Evolutionary conservation across 768 basidiomycete species (phyloP), one percentile per base, ranked within the genome.

Genomic region (Neoboletus magnificus): DNA sequence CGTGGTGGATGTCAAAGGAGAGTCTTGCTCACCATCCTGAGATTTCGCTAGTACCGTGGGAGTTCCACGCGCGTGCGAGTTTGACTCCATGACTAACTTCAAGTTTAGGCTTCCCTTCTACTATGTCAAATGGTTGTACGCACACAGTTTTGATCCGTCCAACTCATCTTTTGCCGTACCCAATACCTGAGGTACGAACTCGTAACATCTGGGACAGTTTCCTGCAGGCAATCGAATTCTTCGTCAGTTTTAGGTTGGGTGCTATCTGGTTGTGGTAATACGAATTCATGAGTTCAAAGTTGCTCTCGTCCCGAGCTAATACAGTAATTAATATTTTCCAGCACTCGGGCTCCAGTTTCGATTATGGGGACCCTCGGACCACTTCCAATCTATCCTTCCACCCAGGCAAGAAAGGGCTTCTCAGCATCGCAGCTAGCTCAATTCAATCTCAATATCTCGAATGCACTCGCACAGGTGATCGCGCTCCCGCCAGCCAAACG

Each of bases 361-460:
- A 10, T 55, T 37, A 72, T 77, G 70, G 54, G 59, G 11, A 64
- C 73, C 4, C 41, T 72, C 9, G 55, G 61, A 44, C 68, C 70
- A n/a, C 73, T 84, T 36, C 82, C 86, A 2, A 61, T 68, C 12
- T 87, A 84, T 65, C 86, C 86, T 9, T 81, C 84, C 4, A 68
- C 71, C 12, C 67, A 74, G 11, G 70, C 78, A 1, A 74, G 81
- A 42, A 80, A 79, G 43, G 63, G 75, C 0, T 68, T 87, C 2
- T 74, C 84, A 0, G 74, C 83, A 3, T 80, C 82, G 1, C 83
- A 86, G 54, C 66, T 80, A 0, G 75, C 77, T 0, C 73, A 69
- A 1, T 69, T 87, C 18, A 71, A 82, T 51, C 63, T 59, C 39
- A 76, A 76, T 16, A 77, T 89, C 36, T 74, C 79, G 0, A 68